Percentiles rank a stretch among this genome's conserved stretches.
Conservation (phyloP, 1,284 basidiomycete species). For the Hemileia vastatrix region DNA sequence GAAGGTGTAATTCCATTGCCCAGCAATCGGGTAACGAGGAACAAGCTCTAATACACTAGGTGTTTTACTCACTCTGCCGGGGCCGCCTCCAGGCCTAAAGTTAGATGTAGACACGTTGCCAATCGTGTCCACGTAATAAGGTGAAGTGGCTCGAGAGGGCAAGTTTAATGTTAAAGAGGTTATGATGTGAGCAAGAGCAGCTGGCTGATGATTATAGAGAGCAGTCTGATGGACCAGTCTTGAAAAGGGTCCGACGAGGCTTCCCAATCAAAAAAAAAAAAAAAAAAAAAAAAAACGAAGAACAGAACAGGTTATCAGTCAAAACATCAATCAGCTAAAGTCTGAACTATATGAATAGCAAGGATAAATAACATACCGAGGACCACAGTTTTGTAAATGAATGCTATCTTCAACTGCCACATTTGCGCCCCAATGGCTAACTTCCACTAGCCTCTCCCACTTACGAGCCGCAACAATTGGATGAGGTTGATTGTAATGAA, state of each 20-base stretch:
- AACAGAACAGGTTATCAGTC: not conserved
- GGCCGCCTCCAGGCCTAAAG: slow-evolving; percentile 51
- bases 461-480: slow-evolving; percentile 67
- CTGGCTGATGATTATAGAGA: slow-evolving; percentile 57
- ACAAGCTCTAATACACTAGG: slow-evolving; percentile 65
- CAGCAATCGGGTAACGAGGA: slow-evolving; percentile 85
- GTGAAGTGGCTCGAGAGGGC: slow-evolving; percentile 65
- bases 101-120: slow-evolving; percentile 95
- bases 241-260: slow-evolving; percentile 90
- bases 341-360: not conserved
- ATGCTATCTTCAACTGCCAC: slow-evolving; percentile 86
- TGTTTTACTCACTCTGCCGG: slow-evolving; percentile 30
- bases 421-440: slow-evolving; percentile 95
- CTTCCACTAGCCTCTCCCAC: slow-evolving; percentile 69
- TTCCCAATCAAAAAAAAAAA: slow-evolving; percentile 46
- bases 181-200: slow-evolving; percentile 59
- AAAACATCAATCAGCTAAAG: not conserved
- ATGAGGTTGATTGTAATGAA: slow-evolving; percentile 71
- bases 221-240: slow-evolving; percentile 70
- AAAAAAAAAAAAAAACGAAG: not conserved
- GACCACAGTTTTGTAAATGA: slow-evolving; percentile 72
- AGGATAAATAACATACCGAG: slow-evolving; percentile 54
- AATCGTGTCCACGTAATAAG: slow-evolving; percentile 80
- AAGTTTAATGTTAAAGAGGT: slow-evolving; percentile 62
- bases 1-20: slow-evolving; percentile 96